Conservation (phyloP, 2,329 filamentous ascomycete species). For the Fusarium sp. region DNA sequence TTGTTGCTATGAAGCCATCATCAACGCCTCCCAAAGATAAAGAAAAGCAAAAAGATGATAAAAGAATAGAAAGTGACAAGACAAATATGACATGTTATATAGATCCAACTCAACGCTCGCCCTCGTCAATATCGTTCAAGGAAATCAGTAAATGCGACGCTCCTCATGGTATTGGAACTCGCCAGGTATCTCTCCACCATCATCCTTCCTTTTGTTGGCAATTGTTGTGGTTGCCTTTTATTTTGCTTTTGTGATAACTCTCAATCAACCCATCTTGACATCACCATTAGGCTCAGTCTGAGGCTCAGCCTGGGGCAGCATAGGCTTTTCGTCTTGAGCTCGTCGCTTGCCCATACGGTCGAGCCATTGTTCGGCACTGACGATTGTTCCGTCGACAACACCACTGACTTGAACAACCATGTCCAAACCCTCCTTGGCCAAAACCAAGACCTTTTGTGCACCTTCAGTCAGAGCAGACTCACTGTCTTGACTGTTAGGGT, state of each 20-base stretch:
- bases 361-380: slow-evolving; percentile 93
- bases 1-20: slow-evolving; percentile 32
- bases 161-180: slow-evolving; percentile 19
- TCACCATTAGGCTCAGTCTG: slow-evolving; percentile 42
- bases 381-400: slow-evolving; percentile 88
- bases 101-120: slow-evolving; percentile 9
- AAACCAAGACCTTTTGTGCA: slow-evolving; percentile 82
- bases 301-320: slow-evolving; percentile 39
- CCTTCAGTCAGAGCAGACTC: slow-evolving; percentile 60
- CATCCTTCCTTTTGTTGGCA: slow-evolving; percentile 9
- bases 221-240: slow-evolving; percentile 11
- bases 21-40: slow-evolving; percentile 31
- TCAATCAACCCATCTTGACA: slow-evolving; percentile 47
- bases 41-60: background rate
- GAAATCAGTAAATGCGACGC: slow-evolving; percentile 12
- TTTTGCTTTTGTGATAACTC: slow-evolving; percentile 7
- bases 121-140: slow-evolving; percentile 12
- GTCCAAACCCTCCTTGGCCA: slow-evolving; percentile 90
- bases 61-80: slow-evolving; percentile 1
- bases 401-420: slow-evolving; percentile 94
- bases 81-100: slow-evolving; percentile 3
- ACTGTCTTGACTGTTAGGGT: slow-evolving; percentile 49
- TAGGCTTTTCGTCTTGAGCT: slow-evolving; percentile 45
- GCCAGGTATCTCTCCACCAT: slow-evolving; percentile 16
- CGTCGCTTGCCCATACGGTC: slow-evolving; percentile 72